Evolutionary conservation across 2,329 filamentous ascomycete genomes (phyloP), one percentile per base, ranked within the genome.

Genomic region (Pyrenochaeta sp.): DNA sequence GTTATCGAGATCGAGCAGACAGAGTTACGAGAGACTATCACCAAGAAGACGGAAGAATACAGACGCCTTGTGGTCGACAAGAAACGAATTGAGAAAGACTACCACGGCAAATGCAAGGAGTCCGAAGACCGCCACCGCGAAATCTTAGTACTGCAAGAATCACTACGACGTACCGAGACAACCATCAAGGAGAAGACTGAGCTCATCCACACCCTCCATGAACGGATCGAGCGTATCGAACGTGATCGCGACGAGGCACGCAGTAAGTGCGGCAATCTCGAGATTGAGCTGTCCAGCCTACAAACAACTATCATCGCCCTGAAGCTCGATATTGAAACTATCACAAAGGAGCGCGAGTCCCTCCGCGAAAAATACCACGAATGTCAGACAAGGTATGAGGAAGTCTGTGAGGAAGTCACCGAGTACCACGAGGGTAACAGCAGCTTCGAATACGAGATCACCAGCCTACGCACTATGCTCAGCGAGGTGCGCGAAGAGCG

Each of bases 401-500:
- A 54, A 24, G 32, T 52, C 19, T 45, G 28, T 43, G 44, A 56
- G 13, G 46, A 42, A 1, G 27, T 47, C 15, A 55, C 52, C 15
- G 56, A 52, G 48, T 55, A 51, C 44, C 52, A 55, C 5, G 52
- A 55, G 5, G 44, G 47, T 9, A 36, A 43, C 22, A 37, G 48
- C 28, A 43, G 37, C 15, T 55, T 46, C 15, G 52, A 59, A 28
- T 44, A 44, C 15, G 52, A 59, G 43, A 59, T 59, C 13, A 34
- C 19, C 15, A 44, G 19, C 15, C 48, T 59, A 5, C 42, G 48
- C 5, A 30, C 42, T 6, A 54, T 54, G 37, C 44, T 59, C 13
- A 32, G 48, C 24, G 56, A 59, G 12, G 52, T 49, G 1, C 34
- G 56, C 10, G 48, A 55, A n/a, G 47, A 59, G 48, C 51, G 53